phyloP scores from a whole-genome alignment of 352 stramenopile species.

The Globisporangium spiculum region DNA sequence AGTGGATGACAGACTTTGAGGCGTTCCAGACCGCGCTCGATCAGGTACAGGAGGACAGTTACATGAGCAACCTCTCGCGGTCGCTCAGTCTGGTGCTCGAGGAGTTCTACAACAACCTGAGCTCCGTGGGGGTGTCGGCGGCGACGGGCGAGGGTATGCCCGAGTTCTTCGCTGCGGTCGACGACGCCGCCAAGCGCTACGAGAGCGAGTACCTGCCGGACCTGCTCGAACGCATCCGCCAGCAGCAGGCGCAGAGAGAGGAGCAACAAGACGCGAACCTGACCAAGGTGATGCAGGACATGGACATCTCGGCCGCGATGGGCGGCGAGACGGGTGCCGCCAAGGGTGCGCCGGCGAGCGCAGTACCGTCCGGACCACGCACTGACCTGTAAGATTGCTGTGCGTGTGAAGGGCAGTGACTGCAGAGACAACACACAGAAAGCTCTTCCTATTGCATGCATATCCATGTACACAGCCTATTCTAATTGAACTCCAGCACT shows the following conservation, averaged over 20 bases:
- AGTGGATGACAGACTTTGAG: slow-evolving; percentile 99
- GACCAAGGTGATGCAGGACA: slow-evolving; percentile 75
- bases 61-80: slow-evolving; percentile 91
- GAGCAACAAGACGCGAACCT: slow-evolving; percentile 53
- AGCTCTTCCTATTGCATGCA: too few species aligned
- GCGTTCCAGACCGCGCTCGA: slow-evolving; percentile 96
- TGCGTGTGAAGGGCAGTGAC: too few species aligned
- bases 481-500: too few species aligned
- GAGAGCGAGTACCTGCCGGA: slow-evolving; percentile 87
- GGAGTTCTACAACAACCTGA: slow-evolving; percentile 94
- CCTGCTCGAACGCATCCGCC: slow-evolving; percentile 61
- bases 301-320: slow-evolving; percentile 63
- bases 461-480: too few species aligned
- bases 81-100: slow-evolving; percentile 88
- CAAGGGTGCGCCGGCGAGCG: neutral
- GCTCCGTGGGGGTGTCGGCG: slow-evolving; percentile 92
- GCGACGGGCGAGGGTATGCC: slow-evolving; percentile 95
- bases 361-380: slow-evolving; percentile 34
- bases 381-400: slow-evolving; percentile 48
- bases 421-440: too few species aligned
- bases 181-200: slow-evolving; percentile 84
- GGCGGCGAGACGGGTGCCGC: slow-evolving; percentile 21
- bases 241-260: slow-evolving; percentile 48
- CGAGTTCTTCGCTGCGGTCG: slow-evolving; percentile 91
- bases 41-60: slow-evolving; percentile 85